These are phyloP conservation scores for Panellus pusillus DNA, from an alignment of 768 basidiomycete genomes.

Conservation along the genomic window DNA sequence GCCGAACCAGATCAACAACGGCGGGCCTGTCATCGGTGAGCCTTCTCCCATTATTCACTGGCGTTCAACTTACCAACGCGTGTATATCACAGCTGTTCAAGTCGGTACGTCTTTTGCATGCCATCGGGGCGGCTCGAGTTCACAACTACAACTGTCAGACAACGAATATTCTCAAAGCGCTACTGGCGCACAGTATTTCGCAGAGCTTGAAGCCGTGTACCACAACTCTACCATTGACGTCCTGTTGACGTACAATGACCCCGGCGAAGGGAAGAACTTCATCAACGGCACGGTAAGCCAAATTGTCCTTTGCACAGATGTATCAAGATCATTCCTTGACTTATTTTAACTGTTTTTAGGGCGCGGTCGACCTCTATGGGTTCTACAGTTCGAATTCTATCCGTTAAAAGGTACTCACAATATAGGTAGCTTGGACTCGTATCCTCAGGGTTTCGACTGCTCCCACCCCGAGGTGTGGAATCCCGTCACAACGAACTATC, in stretches of 20 bases:
- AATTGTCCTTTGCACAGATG: not conserved
- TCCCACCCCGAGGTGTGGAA: constrained; percentile 69
- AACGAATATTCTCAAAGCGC: constrained; percentile 69
- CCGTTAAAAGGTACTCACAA: not conserved
- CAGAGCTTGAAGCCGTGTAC: constrained; percentile 57
- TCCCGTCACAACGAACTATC: constrained; percentile 62
- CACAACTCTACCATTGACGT: constrained; percentile 59
- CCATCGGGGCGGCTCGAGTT: not conserved
- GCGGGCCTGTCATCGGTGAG: constrained; percentile 75
- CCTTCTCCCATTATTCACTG: not conserved
- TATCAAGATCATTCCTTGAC: not conserved
- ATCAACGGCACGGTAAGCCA: constrained; percentile 64
- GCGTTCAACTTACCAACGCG: not conserved
- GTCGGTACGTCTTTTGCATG: constrained; percentile 37
- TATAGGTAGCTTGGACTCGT: constrained; percentile 54
- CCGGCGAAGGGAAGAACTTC: constrained; percentile 56
- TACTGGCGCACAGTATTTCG: constrained; percentile 57
- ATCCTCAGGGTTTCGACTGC: constrained; percentile 82
- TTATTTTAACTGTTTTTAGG: constrained; percentile 34
- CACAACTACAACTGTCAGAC: constrained; percentile 40
- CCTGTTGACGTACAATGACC: constrained; percentile 76
- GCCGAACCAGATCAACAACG: constrained; percentile 66
- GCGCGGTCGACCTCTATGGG: constrained; percentile 79
- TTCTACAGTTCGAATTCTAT: constrained; percentile 24
- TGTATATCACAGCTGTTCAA: constrained; percentile 45